Evolutionary conservation across 2,329 filamentous ascomycete genomes (phyloP).

Genomic region (Pseudogymnoascus sp.): DNA sequence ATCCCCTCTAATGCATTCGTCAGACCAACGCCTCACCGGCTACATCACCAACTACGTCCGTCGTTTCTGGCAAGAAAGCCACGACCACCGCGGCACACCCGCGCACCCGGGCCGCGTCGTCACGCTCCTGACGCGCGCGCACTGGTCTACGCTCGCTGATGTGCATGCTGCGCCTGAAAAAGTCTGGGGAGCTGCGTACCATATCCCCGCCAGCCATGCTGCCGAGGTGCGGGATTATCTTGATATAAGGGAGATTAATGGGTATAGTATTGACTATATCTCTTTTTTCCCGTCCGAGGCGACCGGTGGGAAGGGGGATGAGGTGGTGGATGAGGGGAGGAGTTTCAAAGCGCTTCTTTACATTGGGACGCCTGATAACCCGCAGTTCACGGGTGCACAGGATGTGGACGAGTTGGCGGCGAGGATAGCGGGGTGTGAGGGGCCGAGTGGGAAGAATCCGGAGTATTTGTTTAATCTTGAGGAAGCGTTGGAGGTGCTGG

Average conservation of each 20-base stretch:
- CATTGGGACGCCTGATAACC: slow-evolving; percentile 87
- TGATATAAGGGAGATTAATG: slow-evolving; percentile 94
- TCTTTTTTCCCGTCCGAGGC: slow-evolving; percentile 58
- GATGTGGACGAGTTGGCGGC: slow-evolving; percentile 68
- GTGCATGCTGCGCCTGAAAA: slow-evolving; percentile 55
- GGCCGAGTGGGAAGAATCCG: slow-evolving; percentile 80
- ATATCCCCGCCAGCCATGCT: slow-evolving; percentile 64
- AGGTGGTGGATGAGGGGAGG: not conserved
- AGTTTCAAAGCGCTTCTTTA: slow-evolving; percentile 64
- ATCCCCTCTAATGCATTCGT: not conserved
- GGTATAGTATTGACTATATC: slow-evolving; percentile 88
- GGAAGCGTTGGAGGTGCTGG: slow-evolving; percentile 62
- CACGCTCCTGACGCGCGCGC: slow-evolving; percentile 76
- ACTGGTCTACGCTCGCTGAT: slow-evolving; percentile 68
- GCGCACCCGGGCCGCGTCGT: slow-evolving; percentile 82
- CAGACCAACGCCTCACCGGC: slow-evolving; percentile 77
- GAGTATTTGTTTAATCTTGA: slow-evolving; percentile 85
- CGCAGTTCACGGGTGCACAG: slow-evolving; percentile 82
- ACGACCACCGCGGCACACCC: slow-evolving; percentile 91
- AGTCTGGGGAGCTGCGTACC: slow-evolving; percentile 92
- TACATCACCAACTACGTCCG: slow-evolving; percentile 92
- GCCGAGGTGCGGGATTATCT: slow-evolving; percentile 81
- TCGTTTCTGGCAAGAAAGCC: slow-evolving; percentile 97
- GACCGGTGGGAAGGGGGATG: slow-evolving; percentile 14
- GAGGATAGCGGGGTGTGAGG: slow-evolving; percentile 68